A percentile compares a stretch with the other conserved stretches of the same genome.
These are phyloP conservation scores for Mucor saturninus DNA, from an alignment of 371 early-diverging fungal genomes.

Conservation along the genomic window DNA sequence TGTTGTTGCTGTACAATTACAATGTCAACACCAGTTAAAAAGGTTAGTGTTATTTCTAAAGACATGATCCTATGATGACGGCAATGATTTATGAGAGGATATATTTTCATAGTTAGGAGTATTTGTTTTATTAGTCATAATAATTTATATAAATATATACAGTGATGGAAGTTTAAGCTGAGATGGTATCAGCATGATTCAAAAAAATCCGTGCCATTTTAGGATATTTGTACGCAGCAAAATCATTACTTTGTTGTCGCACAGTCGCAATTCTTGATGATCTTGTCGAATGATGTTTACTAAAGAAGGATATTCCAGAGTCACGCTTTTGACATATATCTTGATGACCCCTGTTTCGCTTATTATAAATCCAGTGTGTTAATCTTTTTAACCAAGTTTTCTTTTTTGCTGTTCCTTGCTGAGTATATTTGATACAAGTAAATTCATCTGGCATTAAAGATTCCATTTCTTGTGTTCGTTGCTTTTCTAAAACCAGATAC, in stretches of 20 bases:
- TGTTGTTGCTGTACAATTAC: too few relatives aligned
- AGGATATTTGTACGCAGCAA: conserved; percentile 12
- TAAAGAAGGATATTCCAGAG: conserved; percentile 12
- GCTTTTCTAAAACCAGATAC: conserved; percentile 1
- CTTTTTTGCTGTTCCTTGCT: background rate
- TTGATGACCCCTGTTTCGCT: conserved; percentile 2
- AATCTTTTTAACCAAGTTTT: conserved; percentile 5
- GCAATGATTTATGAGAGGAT: too few relatives aligned
- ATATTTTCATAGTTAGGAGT: too few relatives aligned
- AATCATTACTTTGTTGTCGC: background rate
- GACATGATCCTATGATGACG: too few relatives aligned
- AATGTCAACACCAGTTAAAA: too few relatives aligned
- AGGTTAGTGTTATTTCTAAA: too few relatives aligned
- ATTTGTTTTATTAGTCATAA: too few relatives aligned
- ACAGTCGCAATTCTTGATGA: background rate
- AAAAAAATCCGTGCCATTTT: conserved; percentile 4
- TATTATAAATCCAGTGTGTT: conserved; percentile 5
- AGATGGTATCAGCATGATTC: background rate
- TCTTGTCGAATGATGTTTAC: background rate
- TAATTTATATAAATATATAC: background rate
- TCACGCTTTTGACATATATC: conserved; percentile 9
- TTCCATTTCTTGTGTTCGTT: conserved; percentile 13
- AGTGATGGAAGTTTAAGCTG: too few relatives aligned
- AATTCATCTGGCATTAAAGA: background rate
- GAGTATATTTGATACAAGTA: background rate